A percentile compares a stretch with the other conserved stretches of the same genome.
Conservation (phyloP, 768 basidiomycete species). For the Termitomyces sp. region DNA sequence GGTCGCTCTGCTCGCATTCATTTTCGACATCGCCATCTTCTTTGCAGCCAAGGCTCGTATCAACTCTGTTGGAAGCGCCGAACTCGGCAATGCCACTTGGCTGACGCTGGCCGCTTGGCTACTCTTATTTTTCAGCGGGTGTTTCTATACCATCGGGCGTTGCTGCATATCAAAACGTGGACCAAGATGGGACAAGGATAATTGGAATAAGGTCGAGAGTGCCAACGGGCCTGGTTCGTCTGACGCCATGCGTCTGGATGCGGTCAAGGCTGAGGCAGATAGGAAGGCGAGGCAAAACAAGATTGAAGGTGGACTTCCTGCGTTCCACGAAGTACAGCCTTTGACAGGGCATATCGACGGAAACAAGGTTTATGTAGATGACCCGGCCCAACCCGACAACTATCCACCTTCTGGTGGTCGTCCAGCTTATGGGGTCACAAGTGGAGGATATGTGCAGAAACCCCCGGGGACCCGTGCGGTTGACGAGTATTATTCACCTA, state of each 20-base stretch:
- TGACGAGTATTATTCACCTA: slow-evolving; percentile 64
- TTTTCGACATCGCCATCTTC: slow-evolving; percentile 90
- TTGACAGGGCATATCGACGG: slow-evolving; percentile 56
- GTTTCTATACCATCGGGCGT: slow-evolving; percentile 78
- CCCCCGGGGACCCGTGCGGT: slow-evolving; percentile 62
- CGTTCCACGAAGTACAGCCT: slow-evolving; percentile 72
- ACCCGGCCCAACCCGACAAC: slow-evolving; percentile 27
- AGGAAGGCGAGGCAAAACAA: slow-evolving; percentile 63
- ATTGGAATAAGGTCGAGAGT: slow-evolving; percentile 32
- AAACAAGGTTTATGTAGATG: slow-evolving; percentile 52
- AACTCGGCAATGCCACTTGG: slow-evolving; percentile 89
- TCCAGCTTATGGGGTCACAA: slow-evolving; percentile 24
- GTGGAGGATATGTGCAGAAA: slow-evolving; percentile 63
- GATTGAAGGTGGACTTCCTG: slow-evolving; percentile 65
- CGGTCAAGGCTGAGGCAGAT: slow-evolving; percentile 83
- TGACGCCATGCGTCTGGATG: slow-evolving; percentile 74
- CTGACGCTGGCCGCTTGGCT: slow-evolving; percentile 83
- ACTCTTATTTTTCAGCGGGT: slow-evolving; percentile 85
- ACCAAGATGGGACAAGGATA: slow-evolving; percentile 31
- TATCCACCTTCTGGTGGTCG: slow-evolving; percentile 24
- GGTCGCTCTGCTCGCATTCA: slow-evolving; percentile 79
- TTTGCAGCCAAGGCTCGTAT: slow-evolving; percentile 85
- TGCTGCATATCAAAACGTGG: slow-evolving; percentile 70
- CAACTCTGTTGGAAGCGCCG: slow-evolving; percentile 70
- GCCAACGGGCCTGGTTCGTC: slow-evolving; percentile 30